Base-by-base conservation (phyloP, 2,329 filamentous ascomycete genomes). In the Apiospora hydei region DNA sequence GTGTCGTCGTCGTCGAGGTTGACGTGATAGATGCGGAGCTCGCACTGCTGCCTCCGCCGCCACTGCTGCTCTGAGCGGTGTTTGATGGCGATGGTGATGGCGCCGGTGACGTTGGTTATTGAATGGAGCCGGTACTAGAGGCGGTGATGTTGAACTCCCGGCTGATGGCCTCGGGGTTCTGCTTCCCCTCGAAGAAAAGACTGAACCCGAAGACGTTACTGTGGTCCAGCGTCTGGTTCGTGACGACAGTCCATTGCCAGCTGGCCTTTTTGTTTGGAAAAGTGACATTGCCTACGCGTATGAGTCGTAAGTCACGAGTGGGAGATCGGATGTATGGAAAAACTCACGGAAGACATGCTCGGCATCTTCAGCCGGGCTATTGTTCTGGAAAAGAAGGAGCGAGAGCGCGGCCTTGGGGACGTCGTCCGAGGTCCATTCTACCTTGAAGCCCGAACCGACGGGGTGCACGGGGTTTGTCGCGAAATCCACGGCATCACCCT, bases 81-180 rank as follows among this genome's bases (percentile, higher is more conserved):
- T 5, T 21, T 2, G 30, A n/a, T 4, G 16, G 3, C 10, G 53
- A 7, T n/a, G 30, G 30, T 11, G 41, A 10, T 10, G 41, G 41
- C 14, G 44, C 3, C 10, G 53, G 16, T n/a, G n/a, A n/a, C n/a
- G n/a, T n/a, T 13, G 16, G 30, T 14, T 38, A 30, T 3, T 30
- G 16, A 7, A 16, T 16, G 18, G 30, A 38, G 6, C 30, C 53
- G 8, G 34, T 57, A 47, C 18, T 21, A 5, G 53, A 34, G 53
- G 5, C 13, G 51, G 53, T 61, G 26, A 61, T 61, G 53, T 61
- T 61, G 53, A 38, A 61, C 53, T 61, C 53, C 5, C 53, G 53
- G 30, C 53, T 38, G 30, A 61, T 61, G 30, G 53, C 53, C 30
- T 61, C 53, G 16, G 53, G 30, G 16, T 38, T 61, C 30, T 38